Evolutionary conservation across 768 basidiomycete genomes (phyloP), one percentile per base, ranked within the genome.

Genomic region (Crepidotus variabilis): DNA sequence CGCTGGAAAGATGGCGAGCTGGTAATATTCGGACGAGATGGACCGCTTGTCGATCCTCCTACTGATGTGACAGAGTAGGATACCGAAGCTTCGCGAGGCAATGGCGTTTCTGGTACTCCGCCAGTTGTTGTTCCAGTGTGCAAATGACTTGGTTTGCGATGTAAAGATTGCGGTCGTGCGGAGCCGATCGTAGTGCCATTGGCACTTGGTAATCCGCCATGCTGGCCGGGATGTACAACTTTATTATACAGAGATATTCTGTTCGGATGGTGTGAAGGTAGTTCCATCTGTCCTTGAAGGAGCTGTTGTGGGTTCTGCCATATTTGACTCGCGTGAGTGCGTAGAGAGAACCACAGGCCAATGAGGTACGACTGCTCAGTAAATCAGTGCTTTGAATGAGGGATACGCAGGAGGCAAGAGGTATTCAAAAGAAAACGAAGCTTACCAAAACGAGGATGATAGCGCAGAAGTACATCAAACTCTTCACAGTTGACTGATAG

Each of bases 301-400:
- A 94, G 77, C 49, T 86, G 88, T 58, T 90, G 94, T 2, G 95
- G 95, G 67, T 98, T 98, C 68, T 98, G 94, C 97, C 97, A 99
- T 63, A 99, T 99, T 68, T 98, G 97, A 13, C 90, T 87, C 6
- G 97, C 97, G 68, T 99, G 97, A 1, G 97, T 99, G 48, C 93
- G 88, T 16, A 99, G 84, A 36, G 97, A 98, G 77, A 99, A 99
- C 97, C 97, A 98, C 0, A 98, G 78, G 34, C 97, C 97, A 57
- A 98, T 84, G 47, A 98, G 82, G 71, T 99, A 99, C 1, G 97
- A 98, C 94, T 98, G 47, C n/a, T n/a, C n/a, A n/a, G n/a, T n/a
- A n/a, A n/a, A n/a, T n/a, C n/a, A n/a, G n/a, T n/a, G n/a, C n/a
- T 34, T 34, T n/a, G 32, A 46, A 23, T 20, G 14, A 33, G 18